Evolutionary conservation across 495 filamentous ascomycete species (phyloP).

Genomic region (Trichocladium antarcticum): DNA sequence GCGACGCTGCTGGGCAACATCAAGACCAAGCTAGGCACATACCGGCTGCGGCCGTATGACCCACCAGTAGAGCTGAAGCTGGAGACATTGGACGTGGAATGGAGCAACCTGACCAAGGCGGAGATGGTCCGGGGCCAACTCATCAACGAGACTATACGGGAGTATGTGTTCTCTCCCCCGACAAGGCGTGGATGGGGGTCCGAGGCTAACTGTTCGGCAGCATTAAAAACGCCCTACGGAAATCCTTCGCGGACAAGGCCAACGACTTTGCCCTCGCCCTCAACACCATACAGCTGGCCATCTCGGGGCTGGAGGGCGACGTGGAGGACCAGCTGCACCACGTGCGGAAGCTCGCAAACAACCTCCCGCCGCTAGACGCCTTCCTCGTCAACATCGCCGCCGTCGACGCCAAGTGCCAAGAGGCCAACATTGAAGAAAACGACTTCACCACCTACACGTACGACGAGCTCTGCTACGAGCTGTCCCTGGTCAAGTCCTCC

Average conservation of each 20-base stretch:
- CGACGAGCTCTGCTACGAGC: constrained; percentile 89
- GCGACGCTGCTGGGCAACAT: constrained; percentile 93
- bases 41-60: constrained; percentile 80
- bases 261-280: constrained; percentile 93
- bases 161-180: constrained; percentile 40
- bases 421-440: constrained; percentile 98
- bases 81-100: constrained; percentile 71
- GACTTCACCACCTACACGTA: constrained; percentile 97
- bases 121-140: constrained; percentile 81
- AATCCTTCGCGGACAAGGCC: constrained; percentile 87
- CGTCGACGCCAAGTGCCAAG: constrained; percentile 76
- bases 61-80: constrained; percentile 70
- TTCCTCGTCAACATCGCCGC: constrained; percentile 74
- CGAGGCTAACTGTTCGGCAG: constrained; percentile 25
- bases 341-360: constrained; percentile 67
- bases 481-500: constrained; percentile 76
- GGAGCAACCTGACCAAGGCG: constrained; percentile 62
- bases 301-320: constrained; percentile 89
- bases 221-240: constrained; percentile 90
- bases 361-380: constrained; percentile 73
- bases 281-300: constrained; percentile 83
- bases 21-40: constrained; percentile 94
- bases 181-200: constrained; percentile 1
- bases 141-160: constrained; percentile 95
- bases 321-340: constrained; percentile 86